Conservation (phyloP, 1,139 yeast genomes). For the Sugiyamaella grinbergsii region DNA sequence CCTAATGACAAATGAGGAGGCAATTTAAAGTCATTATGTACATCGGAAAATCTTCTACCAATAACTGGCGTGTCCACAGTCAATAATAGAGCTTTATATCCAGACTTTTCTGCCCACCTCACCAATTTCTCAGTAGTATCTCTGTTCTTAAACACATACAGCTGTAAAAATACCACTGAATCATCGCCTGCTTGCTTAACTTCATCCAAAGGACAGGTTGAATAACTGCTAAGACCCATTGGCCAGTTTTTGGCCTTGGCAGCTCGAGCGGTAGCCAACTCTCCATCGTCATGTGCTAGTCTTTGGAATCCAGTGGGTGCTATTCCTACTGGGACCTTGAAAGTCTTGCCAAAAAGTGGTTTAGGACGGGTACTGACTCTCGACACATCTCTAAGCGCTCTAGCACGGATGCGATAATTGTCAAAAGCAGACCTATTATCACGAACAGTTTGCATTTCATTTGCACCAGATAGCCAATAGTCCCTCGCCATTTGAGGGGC, state of each 20-base stretch:
- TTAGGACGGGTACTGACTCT: conserved; percentile 45
- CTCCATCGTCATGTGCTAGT: conserved; percentile 67
- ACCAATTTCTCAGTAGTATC: conserved; percentile 51
- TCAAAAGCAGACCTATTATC: conserved; percentile 41
- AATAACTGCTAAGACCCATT: conserved; percentile 43
- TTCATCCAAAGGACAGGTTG: conserved; percentile 40
- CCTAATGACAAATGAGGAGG: conserved; percentile 41
- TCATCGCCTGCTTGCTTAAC: conserved; percentile 41
- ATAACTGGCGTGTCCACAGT: conserved; percentile 71
- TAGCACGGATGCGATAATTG: conserved; percentile 47
- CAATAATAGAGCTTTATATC: conserved; percentile 59
- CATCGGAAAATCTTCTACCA: conserved; percentile 64
- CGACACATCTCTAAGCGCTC: conserved; percentile 48
- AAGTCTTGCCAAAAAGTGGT: conserved; percentile 47
- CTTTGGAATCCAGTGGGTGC: conserved; percentile 69
- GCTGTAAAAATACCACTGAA: conserved; percentile 44
- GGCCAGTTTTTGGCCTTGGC: conserved; percentile 40
- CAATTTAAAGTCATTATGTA: conserved; percentile 49
- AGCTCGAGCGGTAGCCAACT: conserved; percentile 47
- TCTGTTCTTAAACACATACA: conserved; percentile 50
- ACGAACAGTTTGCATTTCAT: conserved; percentile 40
- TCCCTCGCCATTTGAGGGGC: conserved; percentile 39
- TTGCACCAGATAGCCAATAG: conserved; percentile 46
- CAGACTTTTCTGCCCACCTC: conserved; percentile 53
- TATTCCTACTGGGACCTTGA: conserved; percentile 59